Percentiles rank a stretch among this genome's conserved stretches.
These are phyloP conservation scores for Schizonepeta tenuifolia DNA, from an alignment of 257 asterid species.

Conservation along the genomic window DNA sequence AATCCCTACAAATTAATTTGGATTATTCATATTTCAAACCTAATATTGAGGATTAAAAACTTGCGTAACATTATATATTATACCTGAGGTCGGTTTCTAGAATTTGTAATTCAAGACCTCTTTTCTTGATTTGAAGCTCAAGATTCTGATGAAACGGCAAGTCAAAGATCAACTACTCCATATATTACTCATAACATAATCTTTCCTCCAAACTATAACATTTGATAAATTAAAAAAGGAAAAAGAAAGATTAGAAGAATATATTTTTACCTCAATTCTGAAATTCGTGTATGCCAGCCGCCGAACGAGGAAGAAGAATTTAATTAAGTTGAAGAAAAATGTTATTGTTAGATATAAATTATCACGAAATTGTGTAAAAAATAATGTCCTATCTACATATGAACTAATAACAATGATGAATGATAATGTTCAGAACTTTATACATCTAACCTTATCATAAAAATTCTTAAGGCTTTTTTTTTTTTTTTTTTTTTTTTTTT, in stretches of 20 bases:
- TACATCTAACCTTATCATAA: too few relatives aligned
- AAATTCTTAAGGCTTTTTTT: not conserved
- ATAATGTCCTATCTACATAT: not conserved
- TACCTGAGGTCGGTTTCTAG: conserved; percentile 58
- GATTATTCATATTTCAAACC: not conserved
- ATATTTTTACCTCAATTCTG: conserved; percentile 50
- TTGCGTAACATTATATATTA: not conserved
- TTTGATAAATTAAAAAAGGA: not conserved
- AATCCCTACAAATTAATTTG: conserved; percentile 46
- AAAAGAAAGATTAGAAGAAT: not conserved
- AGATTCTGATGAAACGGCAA: conserved; percentile 49
- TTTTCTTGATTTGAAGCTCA: conserved; percentile 55
- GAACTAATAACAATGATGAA: not conserved
- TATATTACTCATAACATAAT: not conserved
- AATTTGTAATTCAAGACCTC: conserved; percentile 45
- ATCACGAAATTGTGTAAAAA: not conserved
- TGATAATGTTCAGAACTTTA: not conserved
- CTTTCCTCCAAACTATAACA: not conserved
- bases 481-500: not conserved
- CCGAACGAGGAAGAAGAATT: not conserved
- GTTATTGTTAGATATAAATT: not conserved
- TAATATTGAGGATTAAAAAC: not conserved
- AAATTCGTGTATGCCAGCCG: not conserved
- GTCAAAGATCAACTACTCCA: not conserved
- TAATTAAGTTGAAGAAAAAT: not conserved